Percentiles rank a stretch among this genome's conserved stretches.
These are phyloP conservation scores for Hippophae tibetana DNA, from an alignment of 306 rosid genomes.

Conservation along the genomic window DNA sequence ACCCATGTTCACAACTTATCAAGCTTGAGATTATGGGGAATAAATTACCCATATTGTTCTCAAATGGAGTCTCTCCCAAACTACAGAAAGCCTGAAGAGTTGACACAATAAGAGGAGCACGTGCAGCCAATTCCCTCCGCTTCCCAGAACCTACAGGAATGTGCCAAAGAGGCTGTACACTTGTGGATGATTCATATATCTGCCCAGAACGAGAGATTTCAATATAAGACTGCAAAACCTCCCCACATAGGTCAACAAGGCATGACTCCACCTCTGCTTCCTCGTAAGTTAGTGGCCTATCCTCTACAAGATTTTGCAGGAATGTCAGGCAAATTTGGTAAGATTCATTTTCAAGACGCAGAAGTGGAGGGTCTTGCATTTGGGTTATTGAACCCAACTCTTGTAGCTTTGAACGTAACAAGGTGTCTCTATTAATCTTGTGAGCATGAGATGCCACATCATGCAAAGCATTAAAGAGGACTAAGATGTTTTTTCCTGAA, in stretches of 20 bases:
- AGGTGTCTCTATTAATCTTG: constrained; percentile 42
- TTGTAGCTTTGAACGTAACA: constrained; percentile 72
- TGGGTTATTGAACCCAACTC: constrained; percentile 84
- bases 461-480: constrained; percentile 68
- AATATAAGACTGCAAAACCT: constrained; percentile 63
- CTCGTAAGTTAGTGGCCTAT: constrained; percentile 50
- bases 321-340: constrained; percentile 87
- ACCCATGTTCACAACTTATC: constrained; percentile 90
- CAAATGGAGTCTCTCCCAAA: constrained; percentile 66
- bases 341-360: constrained; percentile 90
- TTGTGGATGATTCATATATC: constrained; percentile 43
- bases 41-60: constrained; percentile 58
- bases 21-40: constrained; percentile 77
- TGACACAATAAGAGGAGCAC: constrained; percentile 84
- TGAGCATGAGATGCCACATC: constrained; percentile 73
- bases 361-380: constrained; percentile 97
- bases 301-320: constrained; percentile 70
- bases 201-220: constrained; percentile 47
- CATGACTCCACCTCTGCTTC: constrained; percentile 63
- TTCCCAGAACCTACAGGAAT: constrained; percentile 86
- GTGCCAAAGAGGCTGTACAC: constrained; percentile 49
- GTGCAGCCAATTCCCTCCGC: constrained; percentile 82
- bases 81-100: constrained; percentile 78
- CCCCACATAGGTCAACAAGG: constrained; percentile 62
- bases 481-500: constrained; percentile 47